Conservation (phyloP, 164 flowering plant species). For the Stephania japonica region DNA sequence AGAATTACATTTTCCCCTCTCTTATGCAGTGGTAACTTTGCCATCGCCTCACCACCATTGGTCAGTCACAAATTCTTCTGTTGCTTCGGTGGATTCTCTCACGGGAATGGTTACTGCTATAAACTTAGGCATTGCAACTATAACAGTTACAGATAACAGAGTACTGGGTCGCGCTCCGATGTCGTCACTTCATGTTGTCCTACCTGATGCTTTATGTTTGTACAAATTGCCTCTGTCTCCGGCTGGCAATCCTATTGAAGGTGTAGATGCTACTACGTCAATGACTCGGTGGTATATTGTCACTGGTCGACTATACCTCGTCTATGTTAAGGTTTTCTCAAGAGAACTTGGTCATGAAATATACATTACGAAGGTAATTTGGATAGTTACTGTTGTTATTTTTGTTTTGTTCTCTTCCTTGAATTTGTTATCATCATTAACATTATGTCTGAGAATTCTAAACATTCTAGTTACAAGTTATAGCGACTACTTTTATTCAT, state of each 20-base stretch:
- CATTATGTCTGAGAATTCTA: no score
- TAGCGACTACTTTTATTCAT: no score
- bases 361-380: constrained; percentile 60
- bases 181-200: constrained; percentile 76
- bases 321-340: constrained; percentile 65
- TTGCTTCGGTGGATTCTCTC: constrained; percentile 55
- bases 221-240: constrained; percentile 52
- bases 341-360: constrained; percentile 55
- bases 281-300: constrained; percentile 58
- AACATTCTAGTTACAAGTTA: no score
- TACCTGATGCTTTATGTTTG: constrained; percentile 56
- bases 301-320: constrained; percentile 56
- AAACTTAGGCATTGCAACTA: constrained; percentile 58
- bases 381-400: not conserved
- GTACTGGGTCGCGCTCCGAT: constrained; percentile 73
- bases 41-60: constrained; percentile 82
- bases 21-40: constrained; percentile 47
- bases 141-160: constrained; percentile 75
- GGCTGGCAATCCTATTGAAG: constrained; percentile 53
- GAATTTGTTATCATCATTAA: no score
- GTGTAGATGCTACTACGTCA: constrained; percentile 39
- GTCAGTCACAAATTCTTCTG: constrained; percentile 65
- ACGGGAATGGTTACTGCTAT: constrained; percentile 54
- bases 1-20: constrained; percentile 4
- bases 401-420: not conserved